Evolutionary conservation across 1,284 basidiomycete genomes (phyloP), one percentile per base, ranked within the genome.

Genomic region (Heterobasidion occidentale): DNA sequence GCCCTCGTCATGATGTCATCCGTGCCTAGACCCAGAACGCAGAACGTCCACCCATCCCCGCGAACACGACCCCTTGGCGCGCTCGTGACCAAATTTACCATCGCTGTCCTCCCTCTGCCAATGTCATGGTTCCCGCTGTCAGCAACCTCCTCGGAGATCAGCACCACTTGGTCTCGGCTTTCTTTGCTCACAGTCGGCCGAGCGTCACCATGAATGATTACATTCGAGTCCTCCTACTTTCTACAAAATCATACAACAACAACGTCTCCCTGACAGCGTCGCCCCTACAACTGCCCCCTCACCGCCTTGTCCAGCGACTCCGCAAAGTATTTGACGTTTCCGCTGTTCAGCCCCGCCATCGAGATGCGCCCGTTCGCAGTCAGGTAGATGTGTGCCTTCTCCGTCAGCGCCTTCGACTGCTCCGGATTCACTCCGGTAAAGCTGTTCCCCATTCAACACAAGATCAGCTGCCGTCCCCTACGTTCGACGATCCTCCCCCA

Each of bases 351-450:
- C 38, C 88, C 88, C 15, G 91, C 88, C 88, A 94, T 92, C 65
- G 86, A 92, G 65, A 95, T 94, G 51, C 93, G 78, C 56, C 92
- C 91, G 67, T 93, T 94, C 59, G 68, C 73, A 11, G 93, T 95
- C 76, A 98, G 75, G 72, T 98, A 98, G 57, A 98, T 79, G 68
- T 96, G 94, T 55, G 82, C 84, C 68, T 86, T 83, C 58, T 91
- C 84, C 33, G 84, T 78, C 70, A 98, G 70, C 56, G 76, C 78
- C 68, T 86, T 77, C 70, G 86, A 87, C 72, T 95, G 91, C 36
- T 71, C 75, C 9, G 77, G 68, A 52, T 71, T 82, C 67, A 94
- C 75, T 44, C 92, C 91, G 51, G 92, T 93, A 73, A 89, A 92
- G 68, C 90, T 90, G 70, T 45, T 45, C 19, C 59, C 34, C 14